Evolutionary conservation across 169 alveolate species (phyloP).

Genomic region (Eimeria praecox): DNA sequence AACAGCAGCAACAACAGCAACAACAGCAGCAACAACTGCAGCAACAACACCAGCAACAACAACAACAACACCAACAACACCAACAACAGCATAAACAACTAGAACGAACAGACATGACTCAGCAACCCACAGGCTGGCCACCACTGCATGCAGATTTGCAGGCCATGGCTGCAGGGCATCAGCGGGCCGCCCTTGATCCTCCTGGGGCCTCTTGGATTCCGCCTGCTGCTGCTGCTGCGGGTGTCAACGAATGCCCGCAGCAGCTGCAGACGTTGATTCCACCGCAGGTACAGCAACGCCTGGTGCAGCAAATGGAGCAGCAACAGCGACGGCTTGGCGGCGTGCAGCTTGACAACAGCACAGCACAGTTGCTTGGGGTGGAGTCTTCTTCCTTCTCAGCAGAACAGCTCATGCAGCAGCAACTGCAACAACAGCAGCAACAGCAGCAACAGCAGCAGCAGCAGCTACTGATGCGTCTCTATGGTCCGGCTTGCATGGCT

Average conservation of each 20-base stretch:
- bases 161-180: constrained; percentile 30
- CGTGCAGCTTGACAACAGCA: constrained; percentile 20
- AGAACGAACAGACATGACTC: neutral
- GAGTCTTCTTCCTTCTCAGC: neutral
- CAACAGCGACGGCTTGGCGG: constrained; percentile 49
- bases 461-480: constrained; percentile 49
- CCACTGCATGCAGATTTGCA: constrained; percentile 11
- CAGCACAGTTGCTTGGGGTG: constrained; percentile 25
- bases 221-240: constrained; percentile 17
- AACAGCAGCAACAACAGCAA: constrained; percentile 21
- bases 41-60: constrained; percentile 3
- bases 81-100: constrained; percentile 4
- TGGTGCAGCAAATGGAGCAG: constrained; percentile 42
- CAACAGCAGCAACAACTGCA: constrained; percentile 10
- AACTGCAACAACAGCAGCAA: constrained; percentile 37
- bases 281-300: constrained; percentile 52
- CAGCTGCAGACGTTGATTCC: constrained; percentile 41
- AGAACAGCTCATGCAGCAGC: constrained; percentile 45
- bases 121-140: constrained; percentile 52
- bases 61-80: neutral
- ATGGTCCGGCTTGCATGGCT: constrained; percentile 39
- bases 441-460: constrained; percentile 39
- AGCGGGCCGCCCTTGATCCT: neutral
- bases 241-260: constrained; percentile 32
- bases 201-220: neutral